Evolutionary conservation across 2,329 filamentous ascomycete genomes (phyloP).

Genomic region (Colletotrichum spaethianum): DNA sequence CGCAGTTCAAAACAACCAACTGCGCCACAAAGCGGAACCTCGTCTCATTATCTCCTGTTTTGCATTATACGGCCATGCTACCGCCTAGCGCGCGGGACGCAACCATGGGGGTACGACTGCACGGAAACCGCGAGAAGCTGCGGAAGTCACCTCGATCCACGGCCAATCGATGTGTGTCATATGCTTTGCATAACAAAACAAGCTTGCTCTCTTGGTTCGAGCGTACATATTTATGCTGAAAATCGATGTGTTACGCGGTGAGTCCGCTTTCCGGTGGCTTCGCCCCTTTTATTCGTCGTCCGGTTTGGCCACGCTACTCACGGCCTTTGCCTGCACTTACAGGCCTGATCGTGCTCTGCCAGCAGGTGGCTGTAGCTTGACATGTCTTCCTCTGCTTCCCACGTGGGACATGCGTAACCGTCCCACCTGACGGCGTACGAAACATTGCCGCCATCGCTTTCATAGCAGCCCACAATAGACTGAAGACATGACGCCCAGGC

Average conservation of each 20-base stretch:
- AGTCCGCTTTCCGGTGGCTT: background rate
- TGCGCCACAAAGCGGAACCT: no score
- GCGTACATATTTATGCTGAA: background rate
- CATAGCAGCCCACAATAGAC: background rate
- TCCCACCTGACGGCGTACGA: conserved; percentile 10
- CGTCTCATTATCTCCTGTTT: no score
- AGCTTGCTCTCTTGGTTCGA: background rate
- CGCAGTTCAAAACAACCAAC: no score
- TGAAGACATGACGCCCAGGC: conserved; percentile 1
- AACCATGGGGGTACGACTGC: background rate
- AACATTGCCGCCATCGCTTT: background rate
- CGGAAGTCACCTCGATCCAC: no score
- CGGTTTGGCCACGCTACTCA: background rate
- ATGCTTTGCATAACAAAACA: no score
- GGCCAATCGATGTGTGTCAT: no score
- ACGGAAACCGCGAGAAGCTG: background rate
- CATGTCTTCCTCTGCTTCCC: conserved; percentile 19
- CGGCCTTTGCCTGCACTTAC: background rate
- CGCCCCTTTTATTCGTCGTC: background rate
- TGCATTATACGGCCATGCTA: no score
- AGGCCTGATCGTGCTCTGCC: background rate
- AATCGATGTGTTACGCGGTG: background rate
- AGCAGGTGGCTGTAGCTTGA: background rate
- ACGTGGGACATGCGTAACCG: conserved; percentile 4
- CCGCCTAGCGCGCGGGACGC: background rate